Conservation (phyloP, 805 yeast species). For the Cyberlindnera bimundalis region DNA sequence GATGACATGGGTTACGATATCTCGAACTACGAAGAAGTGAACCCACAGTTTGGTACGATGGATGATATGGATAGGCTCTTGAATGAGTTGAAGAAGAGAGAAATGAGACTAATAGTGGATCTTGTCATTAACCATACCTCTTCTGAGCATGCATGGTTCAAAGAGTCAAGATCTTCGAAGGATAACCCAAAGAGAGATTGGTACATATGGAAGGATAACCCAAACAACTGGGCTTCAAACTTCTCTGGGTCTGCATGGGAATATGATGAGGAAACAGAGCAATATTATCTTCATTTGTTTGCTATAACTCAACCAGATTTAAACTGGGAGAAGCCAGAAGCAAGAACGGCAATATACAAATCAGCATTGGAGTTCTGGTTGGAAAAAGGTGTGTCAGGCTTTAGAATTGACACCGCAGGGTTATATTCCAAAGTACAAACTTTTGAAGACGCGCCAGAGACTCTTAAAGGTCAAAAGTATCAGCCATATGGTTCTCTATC, state of each 20-base stretch:
- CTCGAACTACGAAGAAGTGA: conserved; percentile 48
- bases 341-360: conserved; percentile 37
- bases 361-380: conserved; percentile 51
- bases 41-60: conserved; percentile 53
- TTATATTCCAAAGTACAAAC: conserved; percentile 46
- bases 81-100: conserved; percentile 43
- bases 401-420: conserved; percentile 55
- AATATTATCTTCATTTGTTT: conserved; percentile 53
- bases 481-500: conserved; percentile 37
- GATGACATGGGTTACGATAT: conserved; percentile 65
- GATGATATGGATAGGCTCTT: conserved; percentile 50
- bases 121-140: conserved; percentile 60
- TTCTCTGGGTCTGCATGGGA: conserved; percentile 58
- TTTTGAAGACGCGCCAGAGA: conserved; percentile 47
- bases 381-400: conserved; percentile 54
- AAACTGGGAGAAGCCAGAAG: conserved; percentile 51
- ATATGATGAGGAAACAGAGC: conserved; percentile 50
- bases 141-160: conserved; percentile 53
- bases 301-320: conserved; percentile 56
- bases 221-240: conserved; percentile 53
- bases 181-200: conserved; percentile 56
- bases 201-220: conserved; percentile 57
- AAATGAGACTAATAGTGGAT: conserved; percentile 50
- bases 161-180: conserved; percentile 49
- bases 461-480: conserved; percentile 36